These are phyloP conservation scores for Colletotrichum chlorophyti DNA, from an alignment of 2,329 filamentous ascomycete species.

Conservation along the genomic window DNA sequence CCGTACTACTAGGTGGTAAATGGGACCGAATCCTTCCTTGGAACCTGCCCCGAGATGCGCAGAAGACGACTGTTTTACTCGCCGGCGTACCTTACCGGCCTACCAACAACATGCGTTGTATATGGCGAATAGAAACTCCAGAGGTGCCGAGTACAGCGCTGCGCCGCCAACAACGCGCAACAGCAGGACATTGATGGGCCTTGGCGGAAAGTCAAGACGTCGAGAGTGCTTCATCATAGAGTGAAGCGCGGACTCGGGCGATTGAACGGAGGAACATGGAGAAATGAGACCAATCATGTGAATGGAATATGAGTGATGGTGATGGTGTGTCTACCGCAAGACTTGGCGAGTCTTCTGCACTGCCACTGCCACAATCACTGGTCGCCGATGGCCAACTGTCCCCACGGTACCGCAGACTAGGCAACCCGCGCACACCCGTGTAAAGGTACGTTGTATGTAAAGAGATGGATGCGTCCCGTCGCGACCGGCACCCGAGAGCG, in stretches of 20 bases:
- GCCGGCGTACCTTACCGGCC: neutral
- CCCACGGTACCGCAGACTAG: no score
- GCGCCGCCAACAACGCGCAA: constrained; percentile 23
- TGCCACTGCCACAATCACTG: constrained; percentile 18
- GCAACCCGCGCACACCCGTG: no score
- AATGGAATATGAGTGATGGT: neutral
- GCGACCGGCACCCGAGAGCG: no score
- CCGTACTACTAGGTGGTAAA: no score
- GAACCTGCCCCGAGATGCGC: no score
- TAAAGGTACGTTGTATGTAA: no score
- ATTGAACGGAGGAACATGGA: neutral
- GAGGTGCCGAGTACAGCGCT: constrained; percentile 9
- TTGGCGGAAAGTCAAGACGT: constrained; percentile 23
- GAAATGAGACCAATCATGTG: constrained; percentile 8
- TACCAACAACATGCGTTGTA: neutral
- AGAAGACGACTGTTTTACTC: no score
- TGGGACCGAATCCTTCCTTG: neutral
- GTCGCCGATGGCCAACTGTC: no score
- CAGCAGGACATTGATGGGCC: constrained; percentile 2
- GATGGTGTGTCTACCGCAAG: neutral
- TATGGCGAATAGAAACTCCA: neutral
- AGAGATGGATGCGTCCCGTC: no score
- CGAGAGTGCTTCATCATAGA: neutral
- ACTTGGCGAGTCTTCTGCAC: constrained; percentile 21
- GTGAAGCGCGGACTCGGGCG: neutral